Percentiles rank a stretch among this genome's conserved stretches.
Evolutionary conservation across 148 eudicot genomes (phyloP).

Genomic region (Chenopodium berlandieri): DNA sequence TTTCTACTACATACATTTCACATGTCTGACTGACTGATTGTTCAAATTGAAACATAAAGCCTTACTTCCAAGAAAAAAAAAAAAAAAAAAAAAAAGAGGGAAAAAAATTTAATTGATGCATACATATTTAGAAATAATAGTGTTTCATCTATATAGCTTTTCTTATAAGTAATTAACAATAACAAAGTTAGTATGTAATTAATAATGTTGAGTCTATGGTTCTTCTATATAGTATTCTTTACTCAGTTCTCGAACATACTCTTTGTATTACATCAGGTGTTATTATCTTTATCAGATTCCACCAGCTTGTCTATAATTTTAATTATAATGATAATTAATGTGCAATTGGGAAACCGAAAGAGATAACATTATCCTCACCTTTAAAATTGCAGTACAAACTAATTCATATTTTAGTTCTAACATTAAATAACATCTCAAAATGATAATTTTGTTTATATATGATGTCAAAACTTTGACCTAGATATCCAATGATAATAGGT

Average conservation of each 20-base stretch:
- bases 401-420: background rate
- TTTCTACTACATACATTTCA: no score
- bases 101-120: no score
- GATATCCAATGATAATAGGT: background rate
- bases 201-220: background rate
- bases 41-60: no score
- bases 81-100: no score
- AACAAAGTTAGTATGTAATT: no score
- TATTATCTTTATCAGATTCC: background rate
- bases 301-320: background rate
- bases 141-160: no score
- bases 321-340: background rate
- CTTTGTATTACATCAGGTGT: background rate
- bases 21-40: no score
- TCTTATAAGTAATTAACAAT: no score
- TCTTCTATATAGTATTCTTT: no score
- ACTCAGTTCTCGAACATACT: background rate
- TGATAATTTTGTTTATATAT: background rate
- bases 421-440: background rate
- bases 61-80: no score
- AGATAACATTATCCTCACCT: background rate
- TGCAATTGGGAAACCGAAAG: background rate
- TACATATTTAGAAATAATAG: no score
- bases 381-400: background rate
- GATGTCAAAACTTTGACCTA: slow-evolving; percentile 1